Evolutionary conservation across 495 filamentous ascomycete genomes (phyloP), one percentile per base, ranked within the genome.

Genomic region (Xylaria intraflava): DNA sequence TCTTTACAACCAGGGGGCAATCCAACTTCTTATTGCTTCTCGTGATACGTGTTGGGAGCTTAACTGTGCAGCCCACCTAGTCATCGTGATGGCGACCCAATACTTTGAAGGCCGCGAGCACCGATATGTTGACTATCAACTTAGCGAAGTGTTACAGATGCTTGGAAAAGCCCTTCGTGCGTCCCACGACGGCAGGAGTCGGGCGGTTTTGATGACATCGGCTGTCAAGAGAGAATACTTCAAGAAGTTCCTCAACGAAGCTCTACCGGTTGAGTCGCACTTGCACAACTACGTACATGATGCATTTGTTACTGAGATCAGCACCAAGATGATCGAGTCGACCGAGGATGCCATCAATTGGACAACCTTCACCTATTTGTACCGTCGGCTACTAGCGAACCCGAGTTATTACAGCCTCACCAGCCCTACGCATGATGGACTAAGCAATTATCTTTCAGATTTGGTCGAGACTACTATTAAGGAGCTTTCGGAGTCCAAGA

Each of bases 91-190:
- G 94, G 90, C 89, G 19, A 99, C 94, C n/a, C 94, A 97, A 63
- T 99, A 90, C 69, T 99, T 91, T 51, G 93, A 99, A 57, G 93
- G 93, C 16, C 83, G 89, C 54, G 94, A 99, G 64, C 93, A 99
- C 71, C 86, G 93, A 19, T 99, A 99, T 69, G 85, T 97, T 56
- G 93, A 99, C 69, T 97, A 97, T 64, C 87, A 91, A 2, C 82
- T 97, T 55, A 91, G 86, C 62, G 93, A 99, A 65, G 79, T 99
- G n/a, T 74, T 99, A n/a, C 94, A 99, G 62, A 99, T 99, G 94
- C 96, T 96, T 55, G 93, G 93, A 60, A 94, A 90, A 66, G 89
- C 93, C 23, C 83, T 87, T 26, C 86, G 90, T 48, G 77, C 89
- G 6, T 80, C 84, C 8, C 65, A 60, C 50, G 92, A 96, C 64